Evolutionary conservation across 495 filamentous ascomycete genomes (phyloP), one percentile per base, ranked within the genome.

Genomic region (Acidiella bohemica): DNA sequence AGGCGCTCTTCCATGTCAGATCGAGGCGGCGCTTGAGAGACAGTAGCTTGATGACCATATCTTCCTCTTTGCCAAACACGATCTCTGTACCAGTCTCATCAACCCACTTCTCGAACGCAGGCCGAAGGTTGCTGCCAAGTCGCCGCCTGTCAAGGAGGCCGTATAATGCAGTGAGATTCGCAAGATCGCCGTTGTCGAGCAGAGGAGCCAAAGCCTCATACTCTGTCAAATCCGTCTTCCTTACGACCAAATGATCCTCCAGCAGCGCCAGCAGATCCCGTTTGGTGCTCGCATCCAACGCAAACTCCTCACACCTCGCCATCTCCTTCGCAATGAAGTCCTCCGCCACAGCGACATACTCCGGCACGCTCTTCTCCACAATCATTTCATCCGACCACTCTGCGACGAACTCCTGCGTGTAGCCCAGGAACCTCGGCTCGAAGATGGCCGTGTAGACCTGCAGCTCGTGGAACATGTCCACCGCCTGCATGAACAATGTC

Each of bases 41-140:
- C 5, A 97, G 68, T 12, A 97, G 63, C 16, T 82, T 72, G 4
- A 78, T 59, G 2, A 97, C 76, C 90, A 96, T 97, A 30, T 80
- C 73, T 36, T 80, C 72, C 3, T 71, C 68, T 21, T 76, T 77
- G 53, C 94, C 86, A 42, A 80, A 77, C 8, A 96, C 75, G 38
- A 97, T 93, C 2, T 47, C 54, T 0, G 76, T 67, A 2, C 90
- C 92, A n/a, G 80, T 72, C 36, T 72, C 65, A 17, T 75, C 63
- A 46, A 96, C 90, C 60, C 87, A 90, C 9, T 60, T 63, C 51
- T 77, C 75, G 65, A 90, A 96, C 0, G 85, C 68, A 3, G 63
- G 51, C 41, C 70, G 80, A 10, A 97, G 64, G 28, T 71, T 66
- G 47, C 65, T 64, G 19, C 78, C 76, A 2, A 85, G 71, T 6